Evolutionary conservation across 1,284 basidiomycete species (phyloP), one percentile per base, ranked within the genome.

Genomic region (Agaricales sp.): DNA sequence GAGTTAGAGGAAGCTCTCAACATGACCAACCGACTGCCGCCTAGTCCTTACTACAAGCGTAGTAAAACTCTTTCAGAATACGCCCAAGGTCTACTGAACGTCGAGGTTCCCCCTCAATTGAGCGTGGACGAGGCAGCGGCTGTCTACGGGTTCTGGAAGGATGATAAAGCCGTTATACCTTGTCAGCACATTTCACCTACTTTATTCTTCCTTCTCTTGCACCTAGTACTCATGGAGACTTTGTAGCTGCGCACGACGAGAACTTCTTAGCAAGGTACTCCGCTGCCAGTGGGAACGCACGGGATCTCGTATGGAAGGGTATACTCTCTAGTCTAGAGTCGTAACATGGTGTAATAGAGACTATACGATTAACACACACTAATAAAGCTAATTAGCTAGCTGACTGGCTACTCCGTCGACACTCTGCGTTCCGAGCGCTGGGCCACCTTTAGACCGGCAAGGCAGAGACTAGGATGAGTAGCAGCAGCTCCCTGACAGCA

Each of bases 271-370:
- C 77, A 6, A 87, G 87, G 63, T 88, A 84, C 56, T 74, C 76
- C 2, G 83, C 87, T 59, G 74, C 82, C 6, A 73, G 72, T 47
- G 87, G 86, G 45, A 88, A 88, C 60, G 70, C 86, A 19, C 70
- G 84, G 50, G 76, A 80, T 49, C 87, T 89, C 56, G 80, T 89
- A 30, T 79, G 80, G 78, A 80, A 77, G 52, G 85, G 85, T 2
- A 55, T 88, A 25, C 61, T 87, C 53, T 59, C 65, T 1, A 71
- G 70, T 18, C 56, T 76, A 37, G 60, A 66, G 44, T 52, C 57
- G 22, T 52, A 30, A 30, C 26, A 14, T n/a, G n/a, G n/a, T n/a
- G n/a, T n/a, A n/a, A n/a, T n/a, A n/a, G n/a, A n/a, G n/a, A n/a
- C n/a, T n/a, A n/a, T n/a, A n/a, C n/a, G n/a, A n/a, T n/a, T n/a